Percentiles rank a stretch among this genome's conserved stretches.
Conservation (phyloP, 345 rosid species). For the Gossypium rotundifolium region DNA sequence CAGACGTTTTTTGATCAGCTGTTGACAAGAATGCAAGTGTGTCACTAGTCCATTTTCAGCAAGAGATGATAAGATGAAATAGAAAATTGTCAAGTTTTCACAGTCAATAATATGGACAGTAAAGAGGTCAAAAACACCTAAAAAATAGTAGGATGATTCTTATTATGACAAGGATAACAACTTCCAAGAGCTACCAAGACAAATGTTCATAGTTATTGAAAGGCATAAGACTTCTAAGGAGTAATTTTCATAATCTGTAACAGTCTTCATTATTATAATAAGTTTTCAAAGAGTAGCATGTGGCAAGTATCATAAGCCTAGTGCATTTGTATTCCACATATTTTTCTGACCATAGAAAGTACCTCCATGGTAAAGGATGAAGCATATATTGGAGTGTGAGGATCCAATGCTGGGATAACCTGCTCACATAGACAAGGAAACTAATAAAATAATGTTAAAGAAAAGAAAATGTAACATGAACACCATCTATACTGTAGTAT, state of each 20-base stretch:
- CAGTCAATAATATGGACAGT: background rate
- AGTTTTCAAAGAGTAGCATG: background rate
- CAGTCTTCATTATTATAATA: background rate
- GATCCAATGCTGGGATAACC: slow-evolving; percentile 95
- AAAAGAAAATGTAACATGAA: background rate
- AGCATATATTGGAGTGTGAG: slow-evolving; percentile 75
- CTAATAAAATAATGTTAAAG: background rate
- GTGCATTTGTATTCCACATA: background rate
- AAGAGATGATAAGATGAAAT: background rate
- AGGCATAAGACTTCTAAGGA: background rate
- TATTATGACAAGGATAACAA: slow-evolving; percentile 1
- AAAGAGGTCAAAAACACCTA: background rate
- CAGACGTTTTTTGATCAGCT: slow-evolving; percentile 91
- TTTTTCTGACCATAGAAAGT: slow-evolving; percentile 6
- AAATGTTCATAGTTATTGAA: background rate
- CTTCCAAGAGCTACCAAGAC: background rate
- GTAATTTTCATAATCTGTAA: background rate
- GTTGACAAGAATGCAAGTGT: slow-evolving; percentile 18
- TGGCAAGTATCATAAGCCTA: background rate
- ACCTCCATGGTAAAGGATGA: slow-evolving; percentile 99
- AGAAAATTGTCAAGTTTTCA: background rate
- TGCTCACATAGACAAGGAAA: slow-evolving; percentile 29
- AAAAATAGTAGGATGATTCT: background rate
- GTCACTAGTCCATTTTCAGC: slow-evolving; percentile 1
- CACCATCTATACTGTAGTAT: background rate